These are phyloP conservation scores for Yamagishiella unicocca DNA, from an alignment of 139 green algal genomes.

Conservation along the genomic window DNA sequence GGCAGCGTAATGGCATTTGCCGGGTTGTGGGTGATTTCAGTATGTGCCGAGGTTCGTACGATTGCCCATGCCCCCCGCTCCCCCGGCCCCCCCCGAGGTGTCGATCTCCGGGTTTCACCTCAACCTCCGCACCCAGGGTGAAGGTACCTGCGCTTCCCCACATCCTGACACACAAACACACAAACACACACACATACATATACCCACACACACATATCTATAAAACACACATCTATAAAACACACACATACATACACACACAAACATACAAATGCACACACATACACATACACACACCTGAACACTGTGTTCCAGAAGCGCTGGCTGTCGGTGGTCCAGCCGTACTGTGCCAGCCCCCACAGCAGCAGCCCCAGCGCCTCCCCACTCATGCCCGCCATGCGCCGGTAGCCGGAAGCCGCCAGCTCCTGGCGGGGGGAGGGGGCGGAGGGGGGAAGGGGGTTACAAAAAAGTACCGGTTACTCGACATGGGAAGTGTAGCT, in stretches of 20 bases:
- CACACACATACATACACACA: background rate
- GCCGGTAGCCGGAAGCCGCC: constrained; percentile 7
- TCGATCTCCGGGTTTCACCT: too few species aligned
- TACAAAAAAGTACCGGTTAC: too few species aligned
- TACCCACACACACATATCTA: too few species aligned
- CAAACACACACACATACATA: background rate
- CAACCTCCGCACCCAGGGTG: too few species aligned
- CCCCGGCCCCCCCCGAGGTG: too few species aligned
- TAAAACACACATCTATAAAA: background rate
- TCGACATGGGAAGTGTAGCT: too few species aligned
- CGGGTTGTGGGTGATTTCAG: too few species aligned
- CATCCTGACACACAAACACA: too few species aligned
- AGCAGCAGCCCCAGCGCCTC: constrained; percentile 55
- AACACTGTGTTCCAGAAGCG: constrained; percentile 39
- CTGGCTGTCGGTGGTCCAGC: constrained; percentile 35
- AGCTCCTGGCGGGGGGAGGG: background rate
- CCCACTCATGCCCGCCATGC: constrained; percentile 41
- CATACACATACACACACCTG: background rate
- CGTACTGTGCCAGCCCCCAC: constrained; percentile 54
- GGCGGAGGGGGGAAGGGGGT: background rate
- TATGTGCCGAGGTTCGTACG: too few species aligned
- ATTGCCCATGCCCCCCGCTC: too few species aligned
- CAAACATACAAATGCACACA: background rate
- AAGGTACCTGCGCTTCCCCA: too few species aligned
- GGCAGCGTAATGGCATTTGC: too few species aligned